Percentiles rank a stretch among this genome's conserved stretches.
phyloP scores from a whole-genome alignment of 306 rosid species.

The Fagus crenata region DNA sequence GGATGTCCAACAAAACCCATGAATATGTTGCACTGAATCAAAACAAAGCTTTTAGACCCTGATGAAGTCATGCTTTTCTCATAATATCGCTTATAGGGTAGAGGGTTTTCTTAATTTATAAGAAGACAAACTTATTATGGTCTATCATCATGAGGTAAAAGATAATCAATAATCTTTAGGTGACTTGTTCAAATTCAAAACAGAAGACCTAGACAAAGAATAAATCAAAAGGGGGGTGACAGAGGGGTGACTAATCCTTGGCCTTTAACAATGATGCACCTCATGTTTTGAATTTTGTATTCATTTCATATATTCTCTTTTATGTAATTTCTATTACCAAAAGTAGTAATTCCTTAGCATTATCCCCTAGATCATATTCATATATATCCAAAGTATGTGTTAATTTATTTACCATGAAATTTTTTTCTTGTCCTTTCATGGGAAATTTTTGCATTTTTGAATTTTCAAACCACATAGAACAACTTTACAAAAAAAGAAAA shows the following conservation, averaged over 20 bases:
- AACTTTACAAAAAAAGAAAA: too few species aligned
- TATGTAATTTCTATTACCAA: not conserved
- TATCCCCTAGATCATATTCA: not conserved
- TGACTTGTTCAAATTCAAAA: constrained; percentile 48
- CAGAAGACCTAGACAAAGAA: not conserved
- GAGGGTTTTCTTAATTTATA: constrained; percentile 28
- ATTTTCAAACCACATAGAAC: not conserved
- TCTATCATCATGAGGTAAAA: constrained; percentile 56
- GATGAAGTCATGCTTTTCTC: constrained; percentile 27
- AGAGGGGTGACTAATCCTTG: not conserved
- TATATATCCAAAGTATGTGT: too few species aligned
- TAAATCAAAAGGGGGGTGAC: not conserved
- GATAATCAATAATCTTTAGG: constrained; percentile 48
- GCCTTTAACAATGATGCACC: not conserved
- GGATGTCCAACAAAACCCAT: constrained; percentile 54
- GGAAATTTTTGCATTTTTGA: not conserved
- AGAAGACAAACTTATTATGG: constrained; percentile 63
- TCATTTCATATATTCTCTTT: not conserved
- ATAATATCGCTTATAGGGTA: constrained; percentile 5
- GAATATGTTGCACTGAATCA: constrained; percentile 51
- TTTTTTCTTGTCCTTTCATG: not conserved
- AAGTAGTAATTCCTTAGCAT: not conserved
- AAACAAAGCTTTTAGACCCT: constrained; percentile 34
- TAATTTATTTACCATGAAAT: too few species aligned
- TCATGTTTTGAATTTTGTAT: not conserved